A percentile compares a stretch with the other conserved stretches of the same genome.
Evolutionary conservation across 768 basidiomycete species (phyloP).

Genomic region (Rhodotorula kratochvilovae): DNA sequence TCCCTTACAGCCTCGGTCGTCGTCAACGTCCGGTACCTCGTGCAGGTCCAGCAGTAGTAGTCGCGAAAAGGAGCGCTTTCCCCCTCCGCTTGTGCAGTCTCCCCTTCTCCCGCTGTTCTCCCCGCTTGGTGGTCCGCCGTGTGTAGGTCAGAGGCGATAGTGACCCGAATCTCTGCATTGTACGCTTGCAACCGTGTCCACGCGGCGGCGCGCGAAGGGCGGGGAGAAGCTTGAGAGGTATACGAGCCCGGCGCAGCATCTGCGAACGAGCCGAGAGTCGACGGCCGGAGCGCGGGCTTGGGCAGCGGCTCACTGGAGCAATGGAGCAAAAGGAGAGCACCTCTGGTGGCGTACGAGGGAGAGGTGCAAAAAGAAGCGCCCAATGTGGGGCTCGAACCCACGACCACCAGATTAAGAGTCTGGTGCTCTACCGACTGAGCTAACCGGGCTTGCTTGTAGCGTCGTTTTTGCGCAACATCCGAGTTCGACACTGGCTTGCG

Average conservation of each 20-base stretch:
- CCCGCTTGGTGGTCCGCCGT: background rate
- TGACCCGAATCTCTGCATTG: background rate
- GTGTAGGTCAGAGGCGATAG: background rate
- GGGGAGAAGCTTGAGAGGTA: too few relatives aligned
- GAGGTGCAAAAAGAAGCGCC: background rate
- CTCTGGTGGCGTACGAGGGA: too few relatives aligned
- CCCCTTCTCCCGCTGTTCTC: background rate
- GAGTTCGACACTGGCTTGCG: too few relatives aligned
- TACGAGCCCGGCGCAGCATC: too few relatives aligned
- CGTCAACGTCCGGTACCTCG: constrained; percentile 10
- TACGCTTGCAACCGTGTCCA: background rate
- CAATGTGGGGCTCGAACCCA: constrained; percentile 9
- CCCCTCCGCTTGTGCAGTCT: background rate
- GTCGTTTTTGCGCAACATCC: too few relatives aligned
- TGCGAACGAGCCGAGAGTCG: too few relatives aligned
- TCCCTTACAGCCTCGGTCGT: background rate
- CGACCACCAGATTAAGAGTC: constrained; percentile 8
- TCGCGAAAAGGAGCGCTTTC: background rate
- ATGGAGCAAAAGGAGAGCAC: too few relatives aligned
- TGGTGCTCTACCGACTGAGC: constrained; percentile 8
- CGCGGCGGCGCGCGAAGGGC: too few relatives aligned
- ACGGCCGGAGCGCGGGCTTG: too few relatives aligned
- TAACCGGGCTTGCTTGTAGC: background rate
- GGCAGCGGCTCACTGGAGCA: too few relatives aligned
- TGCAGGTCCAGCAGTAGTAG: background rate